Evolutionary conservation across 257 asterid species (phyloP).

Genomic region (Scutellaria barbata): DNA sequence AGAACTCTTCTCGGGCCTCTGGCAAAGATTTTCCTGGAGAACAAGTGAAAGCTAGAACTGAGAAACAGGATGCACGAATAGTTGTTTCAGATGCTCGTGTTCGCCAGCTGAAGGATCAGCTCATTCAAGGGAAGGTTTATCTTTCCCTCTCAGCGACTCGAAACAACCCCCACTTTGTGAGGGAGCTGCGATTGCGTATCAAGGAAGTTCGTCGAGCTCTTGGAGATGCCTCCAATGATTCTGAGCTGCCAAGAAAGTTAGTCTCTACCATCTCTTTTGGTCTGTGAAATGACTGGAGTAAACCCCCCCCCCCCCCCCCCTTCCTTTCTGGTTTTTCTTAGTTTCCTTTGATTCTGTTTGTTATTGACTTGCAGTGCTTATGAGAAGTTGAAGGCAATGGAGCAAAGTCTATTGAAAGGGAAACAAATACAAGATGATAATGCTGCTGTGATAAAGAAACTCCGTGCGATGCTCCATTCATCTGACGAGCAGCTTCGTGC

Average conservation of each 20-base stretch:
- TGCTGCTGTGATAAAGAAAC: slow-evolving; percentile 59
- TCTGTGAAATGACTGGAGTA: neutral
- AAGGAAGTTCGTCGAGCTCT: slow-evolving; percentile 58
- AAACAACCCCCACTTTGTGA: slow-evolving; percentile 55
- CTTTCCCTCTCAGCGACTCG: slow-evolving; percentile 55
- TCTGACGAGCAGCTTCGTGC: slow-evolving; percentile 67
- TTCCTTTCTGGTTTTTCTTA: slow-evolving; percentile 1
- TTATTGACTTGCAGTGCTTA: slow-evolving; percentile 44
- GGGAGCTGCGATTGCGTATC: slow-evolving; percentile 58
- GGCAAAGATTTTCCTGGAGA: slow-evolving; percentile 36
- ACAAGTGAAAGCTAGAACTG: slow-evolving; percentile 38
- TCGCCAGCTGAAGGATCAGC: slow-evolving; percentile 59
- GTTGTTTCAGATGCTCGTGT: slow-evolving; percentile 45
- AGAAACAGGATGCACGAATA: slow-evolving; percentile 40
- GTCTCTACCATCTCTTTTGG: slow-evolving; percentile 6
- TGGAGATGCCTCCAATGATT: slow-evolving; percentile 58
- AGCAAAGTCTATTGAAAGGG: slow-evolving; percentile 56
- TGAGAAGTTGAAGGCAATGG: slow-evolving; percentile 61
- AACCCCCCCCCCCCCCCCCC: no score
- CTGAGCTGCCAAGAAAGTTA: slow-evolving; percentile 63
- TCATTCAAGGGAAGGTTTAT: slow-evolving; percentile 55
- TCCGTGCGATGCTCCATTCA: slow-evolving; percentile 72
- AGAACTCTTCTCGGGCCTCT: slow-evolving; percentile 24
- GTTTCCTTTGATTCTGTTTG: slow-evolving; percentile 4
- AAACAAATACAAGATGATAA: slow-evolving; percentile 61